Evolutionary conservation across 164 flowering plant species (phyloP).

Genomic region (Magnolia sinica): DNA sequence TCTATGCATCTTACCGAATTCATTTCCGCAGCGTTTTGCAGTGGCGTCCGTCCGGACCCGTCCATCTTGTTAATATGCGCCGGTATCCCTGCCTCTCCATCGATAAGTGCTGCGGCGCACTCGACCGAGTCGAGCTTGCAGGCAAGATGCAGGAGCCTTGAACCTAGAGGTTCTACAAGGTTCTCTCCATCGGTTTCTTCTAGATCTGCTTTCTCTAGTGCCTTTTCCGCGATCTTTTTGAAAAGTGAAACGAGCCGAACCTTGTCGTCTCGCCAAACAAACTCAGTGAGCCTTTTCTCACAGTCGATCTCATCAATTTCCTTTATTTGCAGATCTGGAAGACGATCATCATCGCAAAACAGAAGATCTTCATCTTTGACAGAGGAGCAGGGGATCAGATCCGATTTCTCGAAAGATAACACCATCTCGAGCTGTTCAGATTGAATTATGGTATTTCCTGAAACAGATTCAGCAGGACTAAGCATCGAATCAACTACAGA

Average conservation of each 20-base stretch:
- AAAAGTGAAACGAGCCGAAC: slow-evolving; percentile 17
- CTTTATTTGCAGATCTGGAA: slow-evolving; percentile 1
- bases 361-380: background rate
- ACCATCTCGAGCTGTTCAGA: background rate
- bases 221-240: slow-evolving; percentile 3
- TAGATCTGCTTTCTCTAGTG: background rate
- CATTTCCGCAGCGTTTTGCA: slow-evolving; percentile 52
- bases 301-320: slow-evolving; percentile 2
- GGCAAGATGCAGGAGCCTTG: slow-evolving; percentile 33
- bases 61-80: slow-evolving; percentile 35
- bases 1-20: slow-evolving; percentile 41
- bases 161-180: background rate
- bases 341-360: background rate
- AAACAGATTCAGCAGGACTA: background rate
- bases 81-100: slow-evolving; percentile 35
- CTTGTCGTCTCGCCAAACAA: slow-evolving; percentile 27
- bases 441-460: background rate
- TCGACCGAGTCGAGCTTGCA: slow-evolving; percentile 42
- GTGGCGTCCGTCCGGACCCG: slow-evolving; percentile 27
- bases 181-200: slow-evolving; percentile 15
- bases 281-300: slow-evolving; percentile 14
- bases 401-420: background rate
- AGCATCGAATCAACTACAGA: background rate
- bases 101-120: slow-evolving; percentile 41
- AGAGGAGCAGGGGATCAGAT: background rate